Evolutionary conservation across 306 rosid genomes (phyloP), one percentile per base, ranked within the genome.

Genomic region (Abrus precatorius): DNA sequence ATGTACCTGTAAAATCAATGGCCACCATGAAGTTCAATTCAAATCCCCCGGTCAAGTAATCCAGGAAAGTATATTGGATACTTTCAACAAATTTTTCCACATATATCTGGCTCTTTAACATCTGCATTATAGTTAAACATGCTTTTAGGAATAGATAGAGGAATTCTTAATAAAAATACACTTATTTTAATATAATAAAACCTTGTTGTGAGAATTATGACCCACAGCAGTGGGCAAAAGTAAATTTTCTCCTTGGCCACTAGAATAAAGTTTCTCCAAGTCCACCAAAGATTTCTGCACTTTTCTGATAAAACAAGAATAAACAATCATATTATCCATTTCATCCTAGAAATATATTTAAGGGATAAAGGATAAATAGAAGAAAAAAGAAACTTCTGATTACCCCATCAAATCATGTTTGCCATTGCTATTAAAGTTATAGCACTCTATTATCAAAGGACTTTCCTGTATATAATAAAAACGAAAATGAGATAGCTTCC

Each of bases 391-490:
- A 76, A 77, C 72, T n/a, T 63, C n/a, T 52, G 56, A 61, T 88
- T 93, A 93, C 99, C 99, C 99, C 77, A 96, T 83, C 88, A 92
- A 87, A 87, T 96, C 99, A 84, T 96, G 99, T 65, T 91, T 96
- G 29, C 99, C 99, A 80, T 86, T 93, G 92, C 83, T 87, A 82
- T 96, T 93, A 81, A 89, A 96, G 87, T 92, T 92, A 83, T 85
- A 96, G 87, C 99, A 93, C 89, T 96, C 98, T 69, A 93, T 86
- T 83, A 92, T 76, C 75, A 96, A 85, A 20, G 97, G 93, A 80
- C 43, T 86, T 68, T 96, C 99, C 99, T 96, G 98, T 77, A 80
- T 76, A 82, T 69, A 77, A 53, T 43, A 69, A 74, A 60, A 88
- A 77, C 52, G 80, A 61, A 74, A 71, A 83, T 82, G 63, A 86